Conservation (phyloP, 2,329 filamentous ascomycete species). For the Pezicula neosporulosa region DNA sequence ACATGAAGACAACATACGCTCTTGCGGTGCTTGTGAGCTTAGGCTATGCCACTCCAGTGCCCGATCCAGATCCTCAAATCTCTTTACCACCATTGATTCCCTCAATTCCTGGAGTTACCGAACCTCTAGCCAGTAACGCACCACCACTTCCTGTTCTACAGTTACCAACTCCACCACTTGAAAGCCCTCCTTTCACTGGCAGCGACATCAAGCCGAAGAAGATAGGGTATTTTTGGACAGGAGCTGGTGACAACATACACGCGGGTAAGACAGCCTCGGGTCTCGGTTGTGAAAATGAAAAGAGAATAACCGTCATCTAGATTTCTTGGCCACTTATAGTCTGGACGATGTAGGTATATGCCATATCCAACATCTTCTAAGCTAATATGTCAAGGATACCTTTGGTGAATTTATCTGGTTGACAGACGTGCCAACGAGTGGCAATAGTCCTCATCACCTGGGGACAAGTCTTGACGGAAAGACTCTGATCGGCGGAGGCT, state of each 20-base stretch:
- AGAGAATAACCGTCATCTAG: slow-evolving; percentile 11
- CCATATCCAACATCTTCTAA: background rate
- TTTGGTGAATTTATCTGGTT: slow-evolving; percentile 57
- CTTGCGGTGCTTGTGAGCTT: slow-evolving; percentile 2
- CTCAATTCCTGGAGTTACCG: slow-evolving; percentile 55
- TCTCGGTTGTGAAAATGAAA: too few species aligned
- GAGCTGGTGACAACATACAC: slow-evolving; percentile 55
- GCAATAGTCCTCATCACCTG: slow-evolving; percentile 59
- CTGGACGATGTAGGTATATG: slow-evolving; percentile 49
- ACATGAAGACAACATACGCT: slow-evolving; percentile 1
- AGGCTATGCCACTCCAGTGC: slow-evolving; percentile 7
- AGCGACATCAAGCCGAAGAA: slow-evolving; percentile 61
- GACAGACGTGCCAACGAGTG: slow-evolving; percentile 54
- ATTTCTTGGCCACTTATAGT: slow-evolving; percentile 56
- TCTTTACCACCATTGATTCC: slow-evolving; percentile 54
- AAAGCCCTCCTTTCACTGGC: slow-evolving; percentile 47
- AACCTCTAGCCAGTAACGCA: slow-evolving; percentile 45
- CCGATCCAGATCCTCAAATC: slow-evolving; percentile 22
- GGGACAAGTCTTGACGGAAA: slow-evolving; percentile 52
- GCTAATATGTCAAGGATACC: slow-evolving; percentile 40
- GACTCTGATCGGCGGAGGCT: slow-evolving; percentile 52
- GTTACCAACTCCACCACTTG: slow-evolving; percentile 54
- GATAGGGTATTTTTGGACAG: slow-evolving; percentile 64
- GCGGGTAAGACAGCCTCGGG: slow-evolving; percentile 28
- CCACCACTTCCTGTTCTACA: slow-evolving; percentile 57